phyloP scores from a whole-genome alignment of 2,329 filamentous ascomycete species.

The Diaporthe sp. region DNA sequence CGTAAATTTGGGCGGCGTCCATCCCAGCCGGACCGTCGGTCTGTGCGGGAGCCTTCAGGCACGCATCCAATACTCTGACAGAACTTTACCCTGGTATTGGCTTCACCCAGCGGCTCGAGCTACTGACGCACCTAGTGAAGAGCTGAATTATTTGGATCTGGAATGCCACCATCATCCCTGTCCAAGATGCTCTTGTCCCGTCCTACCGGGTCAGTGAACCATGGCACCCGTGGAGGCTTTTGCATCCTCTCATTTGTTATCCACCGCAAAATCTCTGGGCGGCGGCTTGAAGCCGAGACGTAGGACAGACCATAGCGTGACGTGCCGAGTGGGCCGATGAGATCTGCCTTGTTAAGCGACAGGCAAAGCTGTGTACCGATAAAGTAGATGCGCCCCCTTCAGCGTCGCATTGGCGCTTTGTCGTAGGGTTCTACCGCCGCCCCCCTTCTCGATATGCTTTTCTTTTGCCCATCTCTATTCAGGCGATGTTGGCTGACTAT shows the following conservation, averaged over 20 bases:
- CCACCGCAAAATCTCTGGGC: background rate
- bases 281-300: constrained; percentile 7
- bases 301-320: constrained; percentile 13
- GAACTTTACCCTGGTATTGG: background rate
- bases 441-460: background rate
- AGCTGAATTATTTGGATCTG: background rate
- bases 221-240: background rate
- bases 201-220: constrained; percentile 5
- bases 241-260: background rate
- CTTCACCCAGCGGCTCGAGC: background rate
- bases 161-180: constrained; percentile 1
- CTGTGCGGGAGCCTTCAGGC: constrained; percentile 11
- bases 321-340: background rate
- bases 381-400: background rate
- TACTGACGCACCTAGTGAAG: constrained; percentile 1
- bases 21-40: background rate
- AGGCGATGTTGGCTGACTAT: background rate
- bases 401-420: background rate
- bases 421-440: background rate
- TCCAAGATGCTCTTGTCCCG: background rate
- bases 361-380: background rate
- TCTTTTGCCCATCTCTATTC: background rate
- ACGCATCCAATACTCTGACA: background rate
- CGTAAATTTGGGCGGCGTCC: background rate
- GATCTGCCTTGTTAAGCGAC: background rate